A percentile compares a stretch with the other conserved stretches of the same genome.
Evolutionary conservation across 2,329 filamentous ascomycete genomes (phyloP).

Genomic region (Pyrenochaeta sp.): DNA sequence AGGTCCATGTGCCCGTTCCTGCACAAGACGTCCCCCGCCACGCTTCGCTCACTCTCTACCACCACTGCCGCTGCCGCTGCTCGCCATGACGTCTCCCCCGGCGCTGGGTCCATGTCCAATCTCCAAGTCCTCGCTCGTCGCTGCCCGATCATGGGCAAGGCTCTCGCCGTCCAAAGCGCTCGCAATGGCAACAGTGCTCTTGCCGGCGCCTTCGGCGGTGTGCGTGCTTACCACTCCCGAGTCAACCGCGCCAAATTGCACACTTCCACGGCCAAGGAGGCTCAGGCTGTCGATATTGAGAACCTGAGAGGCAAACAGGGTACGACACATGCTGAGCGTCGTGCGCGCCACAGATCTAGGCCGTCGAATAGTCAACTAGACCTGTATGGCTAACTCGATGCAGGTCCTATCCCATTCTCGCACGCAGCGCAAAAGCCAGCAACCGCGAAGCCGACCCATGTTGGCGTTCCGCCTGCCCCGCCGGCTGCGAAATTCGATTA

Average conservation of each 20-base stretch:
- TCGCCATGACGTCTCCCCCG: slow-evolving; percentile 72
- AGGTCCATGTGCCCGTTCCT: slow-evolving; percentile 97
- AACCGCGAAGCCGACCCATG: slow-evolving; percentile 28
- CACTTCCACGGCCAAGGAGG: slow-evolving; percentile 79
- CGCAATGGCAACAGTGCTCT: slow-evolving; percentile 58
- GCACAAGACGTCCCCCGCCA: slow-evolving; percentile 90
- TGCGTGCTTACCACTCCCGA: slow-evolving; percentile 58
- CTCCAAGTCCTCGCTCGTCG: slow-evolving; percentile 92
- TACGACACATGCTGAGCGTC: slow-evolving; percentile 37
- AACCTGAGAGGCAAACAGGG: slow-evolving; percentile 51
- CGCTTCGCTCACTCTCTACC: slow-evolving; percentile 87
- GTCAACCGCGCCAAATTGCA: slow-evolving; percentile 78
- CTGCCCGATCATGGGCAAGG: slow-evolving; percentile 99
- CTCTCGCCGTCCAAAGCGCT: slow-evolving; percentile 81
- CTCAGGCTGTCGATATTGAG: slow-evolving; percentile 74
- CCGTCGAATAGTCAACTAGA: slow-evolving; percentile 3
- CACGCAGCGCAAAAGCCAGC: slow-evolving; percentile 36
- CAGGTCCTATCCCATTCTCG: slow-evolving; percentile 42
- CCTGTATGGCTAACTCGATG: slow-evolving; percentile 16
- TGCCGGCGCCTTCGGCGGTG: slow-evolving; percentile 59
- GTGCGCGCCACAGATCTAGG: slow-evolving; percentile 9
- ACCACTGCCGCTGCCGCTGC: slow-evolving; percentile 70
- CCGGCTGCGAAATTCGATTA: slow-evolving; percentile 79
- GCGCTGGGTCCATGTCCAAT: slow-evolving; percentile 95
- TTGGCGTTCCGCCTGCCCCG: slow-evolving; percentile 58